These are phyloP conservation scores for Gossypium bickii DNA, from an alignment of 345 rosid species.

Conservation along the genomic window DNA sequence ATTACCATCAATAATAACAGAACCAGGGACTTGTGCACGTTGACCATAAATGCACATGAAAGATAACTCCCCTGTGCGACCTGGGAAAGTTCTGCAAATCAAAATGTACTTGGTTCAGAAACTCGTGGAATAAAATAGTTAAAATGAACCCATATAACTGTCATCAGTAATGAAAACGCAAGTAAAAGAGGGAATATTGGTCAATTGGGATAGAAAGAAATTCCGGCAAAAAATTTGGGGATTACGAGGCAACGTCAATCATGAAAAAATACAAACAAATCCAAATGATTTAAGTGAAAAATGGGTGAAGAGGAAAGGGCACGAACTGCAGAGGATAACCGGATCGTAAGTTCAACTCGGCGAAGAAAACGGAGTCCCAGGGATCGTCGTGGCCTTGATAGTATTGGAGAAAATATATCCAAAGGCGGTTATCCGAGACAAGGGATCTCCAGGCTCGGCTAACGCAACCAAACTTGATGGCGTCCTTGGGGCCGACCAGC, in stretches of 20 bases:
- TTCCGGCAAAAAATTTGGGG: neutral
- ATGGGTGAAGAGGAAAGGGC: neutral
- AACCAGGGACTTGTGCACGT: constrained; percentile 57
- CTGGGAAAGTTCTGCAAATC: constrained; percentile 36
- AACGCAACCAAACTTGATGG: constrained; percentile 41
- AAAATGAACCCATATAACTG: neutral
- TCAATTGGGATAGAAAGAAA: neutral
- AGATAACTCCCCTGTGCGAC: constrained; percentile 41
- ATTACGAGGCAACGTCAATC: neutral
- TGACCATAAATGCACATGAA: constrained; percentile 66
- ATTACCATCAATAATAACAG: constrained; percentile 77
- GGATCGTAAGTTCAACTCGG: constrained; percentile 52
- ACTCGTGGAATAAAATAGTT: neutral
- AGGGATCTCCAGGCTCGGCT: constrained; percentile 49
- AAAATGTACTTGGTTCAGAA: neutral
- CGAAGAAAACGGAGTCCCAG: constrained; percentile 63
- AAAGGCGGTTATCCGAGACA: constrained; percentile 52
- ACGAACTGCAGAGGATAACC: constrained; percentile 71
- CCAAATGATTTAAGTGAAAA: neutral
- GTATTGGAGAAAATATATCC: constrained; percentile 61
- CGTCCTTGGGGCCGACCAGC: constrained; percentile 59
- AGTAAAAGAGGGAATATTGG: neutral
- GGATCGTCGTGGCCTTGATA: constrained; percentile 21
- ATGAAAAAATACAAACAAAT: neutral
- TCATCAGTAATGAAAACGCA: neutral